phyloP scores from a whole-genome alignment of 108 stramenopile species.

The Skeletonema costatum region DNA sequence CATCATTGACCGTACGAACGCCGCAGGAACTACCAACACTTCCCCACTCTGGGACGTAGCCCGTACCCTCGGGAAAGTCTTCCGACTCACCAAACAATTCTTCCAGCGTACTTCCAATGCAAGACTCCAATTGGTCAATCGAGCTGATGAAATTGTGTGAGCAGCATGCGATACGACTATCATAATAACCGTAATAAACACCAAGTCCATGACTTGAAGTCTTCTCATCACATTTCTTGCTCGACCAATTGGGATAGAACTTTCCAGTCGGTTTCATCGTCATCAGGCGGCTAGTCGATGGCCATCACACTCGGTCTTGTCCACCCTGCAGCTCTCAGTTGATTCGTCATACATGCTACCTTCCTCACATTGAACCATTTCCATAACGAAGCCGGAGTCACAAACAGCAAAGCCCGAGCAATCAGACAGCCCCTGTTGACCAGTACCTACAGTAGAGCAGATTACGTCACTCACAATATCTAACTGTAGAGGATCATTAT shows the following conservation, averaged over 20 bases:
- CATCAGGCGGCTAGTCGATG: neutral
- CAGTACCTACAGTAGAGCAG: neutral
- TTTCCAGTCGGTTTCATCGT: neutral
- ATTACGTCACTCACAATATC: neutral
- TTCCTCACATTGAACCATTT: neutral
- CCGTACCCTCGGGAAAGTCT: neutral
- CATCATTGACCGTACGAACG: neutral
- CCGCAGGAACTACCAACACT: neutral
- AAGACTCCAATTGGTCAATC: neutral
- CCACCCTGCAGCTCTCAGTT: neutral
- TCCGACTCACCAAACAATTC: neutral
- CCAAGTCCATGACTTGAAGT: neutral
- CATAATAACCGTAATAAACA: neutral
- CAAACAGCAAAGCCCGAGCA: neutral
- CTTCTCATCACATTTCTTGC: neutral
- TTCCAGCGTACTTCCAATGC: neutral
- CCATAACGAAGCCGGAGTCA: neutral
- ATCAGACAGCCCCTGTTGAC: neutral
- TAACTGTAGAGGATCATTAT: no score
- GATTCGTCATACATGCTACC: neutral
- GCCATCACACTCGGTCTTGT: neutral
- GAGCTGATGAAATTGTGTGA: neutral
- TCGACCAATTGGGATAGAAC: neutral
- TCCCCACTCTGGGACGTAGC: neutral
- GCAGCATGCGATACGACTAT: neutral